Conservation (phyloP, 441 rosid genomes). For the Macaranga tanarius region DNA sequence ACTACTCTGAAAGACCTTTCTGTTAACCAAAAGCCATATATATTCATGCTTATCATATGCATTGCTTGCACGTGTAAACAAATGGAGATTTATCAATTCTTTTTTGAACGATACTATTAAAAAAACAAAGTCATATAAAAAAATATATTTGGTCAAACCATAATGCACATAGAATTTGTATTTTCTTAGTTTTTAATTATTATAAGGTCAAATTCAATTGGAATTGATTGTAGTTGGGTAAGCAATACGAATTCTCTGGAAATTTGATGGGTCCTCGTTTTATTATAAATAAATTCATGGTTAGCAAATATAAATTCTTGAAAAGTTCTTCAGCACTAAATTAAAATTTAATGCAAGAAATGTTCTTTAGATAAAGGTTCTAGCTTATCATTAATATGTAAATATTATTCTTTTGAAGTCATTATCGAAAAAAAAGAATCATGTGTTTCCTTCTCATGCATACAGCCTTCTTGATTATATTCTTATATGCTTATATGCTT, state of each 20-base stretch:
- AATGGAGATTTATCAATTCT: background rate
- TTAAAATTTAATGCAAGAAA: background rate
- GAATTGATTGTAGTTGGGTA: background rate
- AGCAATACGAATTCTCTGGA: background rate
- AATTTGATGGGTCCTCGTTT: background rate
- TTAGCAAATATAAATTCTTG: background rate
- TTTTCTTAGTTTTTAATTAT: background rate
- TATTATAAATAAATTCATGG: background rate
- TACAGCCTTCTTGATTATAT: too few species aligned
- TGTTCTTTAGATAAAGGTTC: background rate
- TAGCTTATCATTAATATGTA: slow-evolving; percentile 19
- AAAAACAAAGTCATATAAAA: too few species aligned
- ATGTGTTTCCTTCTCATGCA: too few species aligned
- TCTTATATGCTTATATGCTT: too few species aligned
- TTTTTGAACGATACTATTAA: too few species aligned
- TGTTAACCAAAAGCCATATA: background rate
- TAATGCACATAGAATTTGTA: background rate
- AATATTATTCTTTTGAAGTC: background rate
- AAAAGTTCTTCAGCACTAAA: too few species aligned
- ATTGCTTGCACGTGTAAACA: slow-evolving; percentile 6
- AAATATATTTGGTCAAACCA: background rate
- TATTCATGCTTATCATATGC: slow-evolving; percentile 16
- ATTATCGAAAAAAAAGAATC: background rate
- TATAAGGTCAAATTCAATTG: background rate
- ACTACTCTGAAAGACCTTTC: background rate